A percentile compares a stretch with the other conserved stretches of the same genome.
Conservation (phyloP, 306 rosid species). For the Carpinus viminea region DNA sequence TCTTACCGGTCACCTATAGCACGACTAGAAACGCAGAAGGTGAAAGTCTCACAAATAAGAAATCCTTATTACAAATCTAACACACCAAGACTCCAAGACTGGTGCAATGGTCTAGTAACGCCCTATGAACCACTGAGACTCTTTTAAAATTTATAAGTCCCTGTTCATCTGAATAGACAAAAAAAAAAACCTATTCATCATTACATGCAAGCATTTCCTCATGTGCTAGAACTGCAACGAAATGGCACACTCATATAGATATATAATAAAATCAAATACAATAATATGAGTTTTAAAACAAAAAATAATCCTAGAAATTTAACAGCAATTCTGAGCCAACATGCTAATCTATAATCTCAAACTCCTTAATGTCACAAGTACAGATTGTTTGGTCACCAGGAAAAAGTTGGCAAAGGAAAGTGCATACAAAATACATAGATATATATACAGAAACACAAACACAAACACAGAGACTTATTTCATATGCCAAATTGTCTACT, state of each 20-base stretch:
- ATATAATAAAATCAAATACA: too few species aligned
- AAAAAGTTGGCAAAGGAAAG: not conserved
- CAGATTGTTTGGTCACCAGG: not conserved
- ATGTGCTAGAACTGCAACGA: too few species aligned
- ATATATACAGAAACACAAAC: too few species aligned
- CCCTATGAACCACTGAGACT: not conserved
- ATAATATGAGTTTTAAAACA: not conserved
- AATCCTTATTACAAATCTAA: too few species aligned
- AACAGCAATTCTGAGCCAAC: not conserved
- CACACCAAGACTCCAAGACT: too few species aligned
- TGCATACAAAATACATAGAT: not conserved
- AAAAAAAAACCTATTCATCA: not conserved
- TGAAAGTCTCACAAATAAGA: too few species aligned
- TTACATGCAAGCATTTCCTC: not conserved
- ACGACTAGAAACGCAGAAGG: too few species aligned
- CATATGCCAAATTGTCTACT: not conserved
- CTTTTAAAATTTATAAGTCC: not conserved
- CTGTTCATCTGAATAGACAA: too few species aligned
- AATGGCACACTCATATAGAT: too few species aligned
- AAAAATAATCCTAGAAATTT: not conserved
- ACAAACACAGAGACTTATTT: not conserved
- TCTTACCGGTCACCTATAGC: too few species aligned
- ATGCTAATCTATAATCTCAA: not conserved
- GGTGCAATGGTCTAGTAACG: not conserved
- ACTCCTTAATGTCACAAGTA: not conserved